Base-by-base conservation (phyloP, 768 basidiomycete genomes). In the Obba rivulosa region DNA sequence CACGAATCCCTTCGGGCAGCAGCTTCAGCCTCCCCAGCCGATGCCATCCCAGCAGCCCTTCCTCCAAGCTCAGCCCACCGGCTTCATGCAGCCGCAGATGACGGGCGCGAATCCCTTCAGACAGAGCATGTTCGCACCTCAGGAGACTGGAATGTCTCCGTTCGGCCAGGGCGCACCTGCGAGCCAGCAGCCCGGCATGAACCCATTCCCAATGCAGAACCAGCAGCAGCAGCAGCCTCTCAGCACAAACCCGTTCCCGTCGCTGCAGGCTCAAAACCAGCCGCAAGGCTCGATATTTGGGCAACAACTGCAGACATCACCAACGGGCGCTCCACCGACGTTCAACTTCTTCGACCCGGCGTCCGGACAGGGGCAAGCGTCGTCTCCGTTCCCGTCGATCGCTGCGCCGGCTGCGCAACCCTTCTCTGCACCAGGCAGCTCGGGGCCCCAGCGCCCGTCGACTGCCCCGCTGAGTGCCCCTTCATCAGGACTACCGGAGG, bases 401-500 rank as follows among this genome's bases (percentile, higher is more conserved):
- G 54, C 47, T 38, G 1, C 55, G 57, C 43, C 58, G 5, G 43
- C 57, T 14, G 48, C 46, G 7, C 56, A 55, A 20, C 42, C 57
- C 8, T 20, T 57, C 20, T 45, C 62, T 17, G 49, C 62, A 2
- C 21, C 60, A 16, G 44, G 54, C 10, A 47, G 53, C 4, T 57
- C 58, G n/a, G 66, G 59, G 4, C 83, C 79, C 28, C 61, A 75
- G 17, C 81, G 85, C 4, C 84, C 84, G 14, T 81, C 80, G 0
- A 90, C 89, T 1, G 87, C 88, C 1, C 89, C 89, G 8, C 72
- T 85, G 18, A 76, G 75, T 4, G 68, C 71, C 16, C 57, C 58
- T 47, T 60, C 46, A 5, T 69, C 75, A 2, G 50, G 55, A 5
- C 76, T 76, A 4, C 74, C 76, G 34, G 55, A 69, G 3, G 71